phyloP scores from a whole-genome alignment of 352 stramenopile species.

The Phytophthora nicotianae region DNA sequence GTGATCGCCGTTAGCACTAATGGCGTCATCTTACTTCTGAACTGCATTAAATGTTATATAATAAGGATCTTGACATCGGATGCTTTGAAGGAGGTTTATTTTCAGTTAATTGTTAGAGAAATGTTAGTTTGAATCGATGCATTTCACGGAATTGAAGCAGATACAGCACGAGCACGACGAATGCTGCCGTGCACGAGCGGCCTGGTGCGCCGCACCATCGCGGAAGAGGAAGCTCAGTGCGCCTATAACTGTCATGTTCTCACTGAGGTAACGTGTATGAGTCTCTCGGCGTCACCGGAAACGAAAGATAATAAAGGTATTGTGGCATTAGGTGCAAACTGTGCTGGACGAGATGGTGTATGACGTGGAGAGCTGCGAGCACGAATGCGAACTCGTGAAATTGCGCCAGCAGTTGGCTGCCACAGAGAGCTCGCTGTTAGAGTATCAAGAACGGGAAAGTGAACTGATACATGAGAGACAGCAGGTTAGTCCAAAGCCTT shows the following conservation, averaged over 20 bases:
- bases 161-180: conserved; percentile 4
- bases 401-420: conserved; percentile 44
- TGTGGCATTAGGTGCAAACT: conserved; percentile 48
- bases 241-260: conserved; percentile 48
- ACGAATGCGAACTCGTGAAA: conserved; percentile 53
- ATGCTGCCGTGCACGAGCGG: conserved; percentile 48
- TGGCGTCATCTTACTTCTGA: not conserved
- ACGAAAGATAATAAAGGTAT: not conserved
- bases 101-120: not conserved
- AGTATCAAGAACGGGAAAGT: conserved; percentile 66
- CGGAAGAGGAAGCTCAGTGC: conserved; percentile 49
- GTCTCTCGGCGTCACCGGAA: not conserved
- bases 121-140: not conserved
- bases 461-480: conserved; percentile 67
- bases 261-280: conserved; percentile 40
- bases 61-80: not conserved
- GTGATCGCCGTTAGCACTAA: too few species aligned
- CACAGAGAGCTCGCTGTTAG: conserved; percentile 38
- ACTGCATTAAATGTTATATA: not conserved
- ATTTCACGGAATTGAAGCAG: not conserved
- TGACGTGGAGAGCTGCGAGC: conserved; percentile 74
- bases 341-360: conserved; percentile 86
- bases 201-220: conserved; percentile 43
- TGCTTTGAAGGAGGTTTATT: not conserved
- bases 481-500: conserved; percentile 36